These are phyloP conservation scores for Pneumocystis canis DNA, from an alignment of 1,139 yeast genomes.

Conservation along the genomic window DNA sequence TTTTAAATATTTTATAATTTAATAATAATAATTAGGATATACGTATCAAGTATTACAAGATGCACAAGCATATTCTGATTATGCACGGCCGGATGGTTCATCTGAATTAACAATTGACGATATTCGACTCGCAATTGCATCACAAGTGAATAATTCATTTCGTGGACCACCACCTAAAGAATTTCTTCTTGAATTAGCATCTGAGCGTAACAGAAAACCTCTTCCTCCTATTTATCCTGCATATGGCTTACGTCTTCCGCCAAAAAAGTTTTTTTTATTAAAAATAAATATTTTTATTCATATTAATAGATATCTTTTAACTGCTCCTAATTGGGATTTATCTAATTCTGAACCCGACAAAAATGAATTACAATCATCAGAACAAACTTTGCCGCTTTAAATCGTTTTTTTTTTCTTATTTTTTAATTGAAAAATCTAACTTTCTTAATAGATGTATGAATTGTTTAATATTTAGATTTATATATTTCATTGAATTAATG, in stretches of 20 bases:
- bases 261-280: constrained; percentile 90
- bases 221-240: constrained; percentile 84
- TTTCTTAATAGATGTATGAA: neutral
- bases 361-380: neutral
- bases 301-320: neutral
- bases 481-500: neutral
- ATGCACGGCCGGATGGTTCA: constrained; percentile 28
- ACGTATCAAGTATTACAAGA: constrained; percentile 77
- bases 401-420: neutral
- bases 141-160: constrained; percentile 85
- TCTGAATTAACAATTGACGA: constrained; percentile 54
- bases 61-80: constrained; percentile 78
- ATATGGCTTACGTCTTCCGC: constrained; percentile 90
- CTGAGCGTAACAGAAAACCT: constrained; percentile 76
- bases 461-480: neutral
- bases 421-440: neutral
- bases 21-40: constrained; percentile 32
- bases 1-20: constrained; percentile 16
- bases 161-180: constrained; percentile 94
- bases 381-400: neutral
- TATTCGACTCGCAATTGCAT: constrained; percentile 79
- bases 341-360: neutral
- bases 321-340: neutral
- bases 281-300: constrained; percentile 25
- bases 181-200: constrained; percentile 73